phyloP scores from a whole-genome alignment of 75 land plant species.

The Isoetes taiwanensis region DNA sequence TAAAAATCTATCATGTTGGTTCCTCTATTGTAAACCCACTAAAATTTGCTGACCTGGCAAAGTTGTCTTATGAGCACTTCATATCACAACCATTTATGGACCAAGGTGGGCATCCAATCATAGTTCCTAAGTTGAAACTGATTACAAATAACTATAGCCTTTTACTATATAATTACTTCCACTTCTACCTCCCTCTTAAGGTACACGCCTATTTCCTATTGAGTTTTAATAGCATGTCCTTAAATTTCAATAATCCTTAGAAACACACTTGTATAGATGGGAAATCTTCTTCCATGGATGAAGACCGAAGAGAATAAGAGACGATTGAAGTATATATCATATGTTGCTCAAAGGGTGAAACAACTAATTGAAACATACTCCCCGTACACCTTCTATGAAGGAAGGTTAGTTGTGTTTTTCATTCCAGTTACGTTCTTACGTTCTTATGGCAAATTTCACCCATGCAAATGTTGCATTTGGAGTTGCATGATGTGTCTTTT shows the following conservation, averaged over 20 bases:
- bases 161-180: slow-evolving; percentile 11
- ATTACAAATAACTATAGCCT: slow-evolving; percentile 45
- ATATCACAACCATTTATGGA: slow-evolving; percentile 50
- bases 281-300: slow-evolving; percentile 7
- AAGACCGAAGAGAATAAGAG: slow-evolving; percentile 17
- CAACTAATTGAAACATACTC: slow-evolving; percentile 60
- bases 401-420: slow-evolving; percentile 34
- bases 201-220: slow-evolving; percentile 16
- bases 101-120: slow-evolving; percentile 41
- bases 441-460: neutral
- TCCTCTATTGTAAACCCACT: slow-evolving; percentile 77
- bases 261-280: neutral
- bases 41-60: slow-evolving; percentile 37
- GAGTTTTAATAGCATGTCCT: neutral
- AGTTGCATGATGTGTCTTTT: no score
- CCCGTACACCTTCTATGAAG: slow-evolving; percentile 80
- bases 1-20: slow-evolving; percentile 57
- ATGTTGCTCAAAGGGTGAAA: slow-evolving; percentile 45
- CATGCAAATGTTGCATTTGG: neutral
- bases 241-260: neutral
- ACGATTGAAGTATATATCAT: slow-evolving; percentile 21
- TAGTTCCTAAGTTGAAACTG: slow-evolving; percentile 38
- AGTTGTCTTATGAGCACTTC: slow-evolving; percentile 50
- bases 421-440: neutral
- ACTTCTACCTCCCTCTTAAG: slow-evolving; percentile 12